A percentile compares a stretch with the other conserved stretches of the same genome.
phyloP scores from a whole-genome alignment of 345 rosid genomes.

The Lepidium sativum region DNA sequence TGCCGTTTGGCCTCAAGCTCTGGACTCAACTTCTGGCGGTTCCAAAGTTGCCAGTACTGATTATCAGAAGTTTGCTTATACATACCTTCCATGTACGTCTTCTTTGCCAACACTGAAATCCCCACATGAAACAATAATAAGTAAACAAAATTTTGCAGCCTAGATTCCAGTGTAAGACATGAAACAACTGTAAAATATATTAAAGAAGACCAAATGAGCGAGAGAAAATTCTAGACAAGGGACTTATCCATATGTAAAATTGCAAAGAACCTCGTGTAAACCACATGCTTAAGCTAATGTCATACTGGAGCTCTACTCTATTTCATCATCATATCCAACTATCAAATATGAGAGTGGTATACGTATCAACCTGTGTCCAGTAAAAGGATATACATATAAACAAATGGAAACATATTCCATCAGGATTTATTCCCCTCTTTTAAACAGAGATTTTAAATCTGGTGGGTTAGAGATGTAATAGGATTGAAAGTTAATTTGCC shows the following conservation, averaged over 20 bases:
- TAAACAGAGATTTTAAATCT: background rate
- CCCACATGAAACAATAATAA: conserved; percentile 9
- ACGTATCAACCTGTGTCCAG: conserved; percentile 1
- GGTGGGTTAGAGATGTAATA: background rate
- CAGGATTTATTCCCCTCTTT: background rate
- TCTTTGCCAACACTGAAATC: conserved; percentile 73
- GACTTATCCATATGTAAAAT: conserved; percentile 9
- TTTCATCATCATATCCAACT: background rate
- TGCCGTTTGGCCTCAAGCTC: conserved; percentile 78
- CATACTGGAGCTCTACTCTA: background rate
- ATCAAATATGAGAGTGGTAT: background rate
- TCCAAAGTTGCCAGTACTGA: conserved; percentile 85
- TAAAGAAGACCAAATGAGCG: background rate
- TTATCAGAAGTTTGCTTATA: conserved; percentile 78
- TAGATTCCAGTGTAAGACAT: conserved; percentile 8
- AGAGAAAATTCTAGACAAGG: background rate
- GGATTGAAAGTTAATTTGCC: background rate
- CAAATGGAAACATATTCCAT: background rate
- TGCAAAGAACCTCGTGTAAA: background rate
- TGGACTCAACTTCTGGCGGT: conserved; percentile 70
- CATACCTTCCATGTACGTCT: conserved; percentile 64
- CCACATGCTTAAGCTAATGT: background rate
- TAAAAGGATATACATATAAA: background rate
- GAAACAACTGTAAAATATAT: background rate
- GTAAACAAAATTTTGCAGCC: conserved; percentile 7